Base-by-base conservation (phyloP, 345 rosid genomes). In the Moricandia arvensis region DNA sequence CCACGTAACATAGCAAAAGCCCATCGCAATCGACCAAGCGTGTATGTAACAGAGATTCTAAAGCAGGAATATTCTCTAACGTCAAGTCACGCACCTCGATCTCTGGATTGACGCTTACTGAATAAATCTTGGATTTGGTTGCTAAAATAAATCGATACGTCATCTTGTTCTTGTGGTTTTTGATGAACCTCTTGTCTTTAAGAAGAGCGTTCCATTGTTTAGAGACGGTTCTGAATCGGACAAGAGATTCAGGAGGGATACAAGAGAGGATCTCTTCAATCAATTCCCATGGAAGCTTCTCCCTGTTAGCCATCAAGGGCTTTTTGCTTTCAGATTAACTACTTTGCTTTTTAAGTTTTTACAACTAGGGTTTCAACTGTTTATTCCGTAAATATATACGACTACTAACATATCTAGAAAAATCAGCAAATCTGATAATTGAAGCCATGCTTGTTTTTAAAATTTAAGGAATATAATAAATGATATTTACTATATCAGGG, bases 91-190 rank as follows among this genome's bases (percentile, higher is more conserved):
- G n/a, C 26, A 57, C 63, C 26, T 7, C 24, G 26, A 69, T 69
- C 53, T 21, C 1, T 6, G 63, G 63, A 26, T 69, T 6, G n/a
- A 69, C 5, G 34, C 73, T 55, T 55, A 69, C 73, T 26, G 73
- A 55, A n/a, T 55, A 69, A 57, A 69, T 37, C 34, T 69, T 69
- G 37, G 73, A 69, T 24, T n/a, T 57, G 15, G 63, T 69, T 13
- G 53, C 3, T 69, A 69, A 9, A 31, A 69, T 69, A 15, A 69
- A 55, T 6, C 53, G 24, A 69, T 35, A 69, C 63, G 63, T 35
- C 15, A 45, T 45, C 51, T 45, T 45, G 51, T 9, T 15, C 66
- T 38, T 58, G 74, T 58, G 66, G 16, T 38, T 71, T 27, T 59
- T 71, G 66, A 71, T 43, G 58, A 71, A 71, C 13, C 10, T 29